Evolutionary conservation across 1,139 yeast genomes (phyloP), one percentile per base, ranked within the genome.

Genomic region (Yamadazyma kanchanaburiensis): DNA sequence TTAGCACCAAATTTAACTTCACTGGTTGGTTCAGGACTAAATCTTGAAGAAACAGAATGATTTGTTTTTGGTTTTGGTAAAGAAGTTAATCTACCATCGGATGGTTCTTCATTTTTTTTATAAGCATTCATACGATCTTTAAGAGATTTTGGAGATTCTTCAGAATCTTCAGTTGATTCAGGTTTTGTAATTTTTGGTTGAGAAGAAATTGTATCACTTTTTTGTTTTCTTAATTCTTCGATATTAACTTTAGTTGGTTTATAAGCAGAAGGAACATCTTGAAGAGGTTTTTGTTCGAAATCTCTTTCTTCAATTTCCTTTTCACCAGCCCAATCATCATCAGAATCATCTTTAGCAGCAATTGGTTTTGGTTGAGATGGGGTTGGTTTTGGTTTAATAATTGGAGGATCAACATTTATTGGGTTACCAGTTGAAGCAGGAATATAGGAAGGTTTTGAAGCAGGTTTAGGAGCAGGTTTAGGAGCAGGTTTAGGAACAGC

Each of bases 261-360:
- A 54, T 82, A 82, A n/a, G 87, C 78, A 9, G 85, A 66, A 18
- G 82, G 77, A 15, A 76, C 61, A 31, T 59, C 49, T 64, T 70
- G 77, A 45, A 83, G 61, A 19, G 91, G 91, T 31, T 74, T 64
- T 43, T 75, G 56, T 6, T 64, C 51, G 42, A 83, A 78, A 48
- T 83, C 91, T 49, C 91, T 73, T 45, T 78, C 89, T 51, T 79
- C 72, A 28, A 80, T 67, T 50, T 80, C 94, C 34, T 69, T 65
- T 46, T 70, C 76, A 26, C 64, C 73, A 24, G 67, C 72, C 89
- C 91, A 83, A 28, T 72, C 86, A 42, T 77, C 83, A 38, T 74
- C 80, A 14, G 40, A 32, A 38, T 34, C 27, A 30, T 27, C 18
- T 53, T 56, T 39, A 22, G 68, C 25, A 26, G 28, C 10, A 53